Evolutionary conservation across 108 stramenopile genomes (phyloP).

Genomic region (Cylindrotheca closterium): DNA sequence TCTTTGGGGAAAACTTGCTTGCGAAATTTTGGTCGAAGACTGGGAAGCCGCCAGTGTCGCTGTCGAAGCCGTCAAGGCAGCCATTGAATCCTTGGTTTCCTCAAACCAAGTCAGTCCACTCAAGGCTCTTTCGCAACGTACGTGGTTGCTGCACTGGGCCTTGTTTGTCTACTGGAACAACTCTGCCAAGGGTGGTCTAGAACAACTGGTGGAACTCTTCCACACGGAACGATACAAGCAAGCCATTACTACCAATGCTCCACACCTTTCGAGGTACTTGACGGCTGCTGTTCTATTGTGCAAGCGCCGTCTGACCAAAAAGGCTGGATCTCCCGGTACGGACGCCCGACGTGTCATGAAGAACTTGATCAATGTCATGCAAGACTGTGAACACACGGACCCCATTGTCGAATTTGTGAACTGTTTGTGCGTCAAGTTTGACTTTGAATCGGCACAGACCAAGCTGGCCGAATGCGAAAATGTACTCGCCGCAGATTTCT

Average conservation of each 20-base stretch:
- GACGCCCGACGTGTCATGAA: constrained; percentile 75
- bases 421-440: constrained; percentile 94
- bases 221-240: constrained; percentile 90
- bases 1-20: constrained; percentile 91
- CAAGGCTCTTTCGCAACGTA: constrained; percentile 93
- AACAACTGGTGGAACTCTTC: constrained; percentile 87
- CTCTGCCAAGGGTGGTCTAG: constrained; percentile 75
- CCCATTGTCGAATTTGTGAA: constrained; percentile 98
- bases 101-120: constrained; percentile 65
- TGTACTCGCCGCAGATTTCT: constrained; percentile 94
- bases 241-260: constrained; percentile 98
- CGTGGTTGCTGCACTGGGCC: constrained; percentile 98
- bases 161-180: constrained; percentile 99
- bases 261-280: constrained; percentile 97
- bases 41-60: constrained; percentile 88
- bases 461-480: constrained; percentile 83
- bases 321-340: constrained; percentile 54
- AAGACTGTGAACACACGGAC: constrained; percentile 93
- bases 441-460: constrained; percentile 96
- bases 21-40: constrained; percentile 88
- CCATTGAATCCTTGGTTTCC: constrained; percentile 72
- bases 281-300: constrained; percentile 95
- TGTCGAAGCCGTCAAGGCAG: constrained; percentile 77
- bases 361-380: constrained; percentile 90
- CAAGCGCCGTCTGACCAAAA: constrained; percentile 84